Evolutionary conservation across 306 rosid species (phyloP).

Genomic region (Dalbergia oliveri): DNA sequence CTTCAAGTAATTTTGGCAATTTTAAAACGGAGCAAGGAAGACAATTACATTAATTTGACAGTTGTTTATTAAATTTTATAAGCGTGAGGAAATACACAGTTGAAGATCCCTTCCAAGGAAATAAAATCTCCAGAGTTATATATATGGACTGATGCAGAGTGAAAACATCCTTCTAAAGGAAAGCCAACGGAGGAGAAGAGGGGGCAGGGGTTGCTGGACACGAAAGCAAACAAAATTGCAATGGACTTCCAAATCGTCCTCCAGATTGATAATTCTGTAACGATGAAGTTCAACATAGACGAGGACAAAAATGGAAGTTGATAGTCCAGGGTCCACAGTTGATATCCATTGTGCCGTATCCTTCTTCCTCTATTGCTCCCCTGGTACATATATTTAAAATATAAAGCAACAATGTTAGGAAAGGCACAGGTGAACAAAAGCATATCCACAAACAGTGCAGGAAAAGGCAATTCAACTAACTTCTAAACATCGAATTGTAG

Average conservation of each 20-base stretch:
- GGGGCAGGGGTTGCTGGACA: constrained; percentile 24
- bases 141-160: constrained; percentile 33
- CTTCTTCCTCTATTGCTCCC: constrained; percentile 44
- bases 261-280: constrained; percentile 18
- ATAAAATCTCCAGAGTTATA: constrained; percentile 4
- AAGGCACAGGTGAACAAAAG: constrained; percentile 33
- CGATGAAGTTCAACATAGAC: constrained; percentile 34
- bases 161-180: constrained; percentile 21
- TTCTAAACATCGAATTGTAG: constrained; percentile 31
- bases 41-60: constrained; percentile 1
- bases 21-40: neutral
- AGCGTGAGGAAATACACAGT: constrained; percentile 28
- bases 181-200: neutral
- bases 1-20: neutral
- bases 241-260: constrained; percentile 30
- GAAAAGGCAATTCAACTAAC: constrained; percentile 20
- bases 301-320: constrained; percentile 33
- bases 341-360: constrained; percentile 20
- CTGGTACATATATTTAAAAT: constrained; percentile 33
- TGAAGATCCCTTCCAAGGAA: neutral
- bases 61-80: constrained; percentile 39
- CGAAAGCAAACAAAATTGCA: constrained; percentile 38
- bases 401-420: constrained; percentile 39
- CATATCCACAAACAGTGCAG: constrained; percentile 24
- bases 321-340: constrained; percentile 31